These are phyloP conservation scores for Martensiomyces pterosporus DNA, from an alignment of 192 early-diverging fungal species.

Conservation along the genomic window DNA sequence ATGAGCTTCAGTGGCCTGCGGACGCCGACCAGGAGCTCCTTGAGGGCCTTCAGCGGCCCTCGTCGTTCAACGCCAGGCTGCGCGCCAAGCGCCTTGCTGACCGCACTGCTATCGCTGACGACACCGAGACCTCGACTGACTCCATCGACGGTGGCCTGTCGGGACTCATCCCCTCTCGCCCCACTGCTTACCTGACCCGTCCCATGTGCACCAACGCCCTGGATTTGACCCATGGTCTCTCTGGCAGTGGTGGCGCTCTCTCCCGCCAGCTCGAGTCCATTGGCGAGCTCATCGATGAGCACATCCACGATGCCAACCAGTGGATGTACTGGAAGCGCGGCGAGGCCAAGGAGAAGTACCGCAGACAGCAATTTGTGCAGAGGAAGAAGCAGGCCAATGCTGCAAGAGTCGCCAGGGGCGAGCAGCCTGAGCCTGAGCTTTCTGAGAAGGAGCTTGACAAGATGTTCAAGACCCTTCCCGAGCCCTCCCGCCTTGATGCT, in stretches of 20 bases:
- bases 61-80: constrained; percentile 55
- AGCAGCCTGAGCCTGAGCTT: constrained; percentile 71
- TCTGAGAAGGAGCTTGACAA: constrained; percentile 56
- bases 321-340: constrained; percentile 95
- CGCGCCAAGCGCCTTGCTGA: constrained; percentile 53
- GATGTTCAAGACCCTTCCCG: constrained; percentile 67
- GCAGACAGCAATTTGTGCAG: constrained; percentile 57
- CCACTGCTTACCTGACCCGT: constrained; percentile 46
- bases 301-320: constrained; percentile 85
- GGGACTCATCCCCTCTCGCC: constrained; percentile 38
- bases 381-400: constrained; percentile 74
- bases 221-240: constrained; percentile 59
- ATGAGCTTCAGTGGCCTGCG: constrained; percentile 58
- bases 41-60: constrained; percentile 57
- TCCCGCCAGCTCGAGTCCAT: constrained; percentile 64
- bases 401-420: constrained; percentile 59
- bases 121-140: constrained; percentile 29
- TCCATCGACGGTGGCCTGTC: constrained; percentile 36
- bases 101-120: constrained; percentile 62
- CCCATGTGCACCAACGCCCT: constrained; percentile 64
- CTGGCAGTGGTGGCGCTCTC: constrained; percentile 17
- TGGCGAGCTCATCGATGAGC: constrained; percentile 88
- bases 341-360: constrained; percentile 81
- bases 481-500: constrained; percentile 88
- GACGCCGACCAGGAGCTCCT: constrained; percentile 59